phyloP scores from a whole-genome alignment of 306 rosid genomes.

The Macrotyloma uniflorum region DNA sequence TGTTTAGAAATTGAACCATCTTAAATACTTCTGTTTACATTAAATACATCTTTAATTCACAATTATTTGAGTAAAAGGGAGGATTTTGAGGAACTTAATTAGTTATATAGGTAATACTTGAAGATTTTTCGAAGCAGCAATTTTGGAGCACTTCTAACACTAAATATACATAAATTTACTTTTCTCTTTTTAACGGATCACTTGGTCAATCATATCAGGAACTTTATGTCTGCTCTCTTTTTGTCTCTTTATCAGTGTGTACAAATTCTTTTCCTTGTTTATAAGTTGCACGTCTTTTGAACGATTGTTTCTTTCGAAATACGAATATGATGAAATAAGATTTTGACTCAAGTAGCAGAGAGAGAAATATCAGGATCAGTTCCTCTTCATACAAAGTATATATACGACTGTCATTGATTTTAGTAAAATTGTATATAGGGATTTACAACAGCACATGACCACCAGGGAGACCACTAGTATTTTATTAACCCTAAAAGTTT shows the following conservation, averaged over 20 bases:
- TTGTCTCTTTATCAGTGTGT: background rate
- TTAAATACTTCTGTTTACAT: too few relatives aligned
- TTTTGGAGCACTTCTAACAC: background rate
- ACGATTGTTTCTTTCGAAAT: constrained; percentile 6
- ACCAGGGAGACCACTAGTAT: background rate
- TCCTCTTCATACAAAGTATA: background rate
- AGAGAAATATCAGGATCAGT: background rate
- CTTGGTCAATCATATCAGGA: background rate
- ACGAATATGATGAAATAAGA: background rate
- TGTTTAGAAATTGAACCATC: background rate
- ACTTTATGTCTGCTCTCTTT: background rate
- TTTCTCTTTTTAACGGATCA: background rate
- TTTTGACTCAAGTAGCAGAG: background rate
- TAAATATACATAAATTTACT: background rate
- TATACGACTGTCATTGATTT: background rate
- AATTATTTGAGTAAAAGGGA: background rate
- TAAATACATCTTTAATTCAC: background rate
- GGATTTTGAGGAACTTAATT: background rate
- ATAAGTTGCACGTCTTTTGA: background rate
- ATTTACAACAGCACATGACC: constrained; percentile 14
- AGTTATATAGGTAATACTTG: background rate
- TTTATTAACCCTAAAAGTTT: background rate
- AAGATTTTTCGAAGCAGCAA: background rate
- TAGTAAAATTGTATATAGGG: constrained; percentile 5
- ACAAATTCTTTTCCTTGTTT: background rate